phyloP scores from a whole-genome alignment of 2,329 filamentous ascomycete genomes.

The Talaromyces funiculosus region DNA sequence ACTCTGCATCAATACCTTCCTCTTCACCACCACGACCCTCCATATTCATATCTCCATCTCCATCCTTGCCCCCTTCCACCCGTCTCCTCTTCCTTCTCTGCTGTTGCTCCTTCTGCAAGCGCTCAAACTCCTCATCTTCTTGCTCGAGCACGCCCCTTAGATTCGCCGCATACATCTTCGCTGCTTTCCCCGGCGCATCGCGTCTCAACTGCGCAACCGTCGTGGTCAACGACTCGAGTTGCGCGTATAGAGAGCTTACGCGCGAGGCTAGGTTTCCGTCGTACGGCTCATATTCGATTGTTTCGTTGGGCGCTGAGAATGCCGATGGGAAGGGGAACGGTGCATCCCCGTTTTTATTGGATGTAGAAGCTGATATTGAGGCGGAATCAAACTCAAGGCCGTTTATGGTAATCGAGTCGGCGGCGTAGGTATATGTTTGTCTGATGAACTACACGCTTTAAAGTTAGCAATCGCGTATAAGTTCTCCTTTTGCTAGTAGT shows the following conservation, averaged over 20 bases:
- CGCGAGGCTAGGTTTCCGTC: slow-evolving; percentile 40
- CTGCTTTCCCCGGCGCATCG: slow-evolving; percentile 39
- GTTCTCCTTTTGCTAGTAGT: background rate
- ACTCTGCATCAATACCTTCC: slow-evolving; percentile 18
- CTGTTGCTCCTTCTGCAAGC: slow-evolving; percentile 13
- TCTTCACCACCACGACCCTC: slow-evolving; percentile 4
- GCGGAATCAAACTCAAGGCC: slow-evolving; percentile 35
- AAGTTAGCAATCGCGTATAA: background rate
- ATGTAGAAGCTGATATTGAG: background rate
- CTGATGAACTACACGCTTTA: slow-evolving; percentile 35
- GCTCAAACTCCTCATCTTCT: slow-evolving; percentile 48
- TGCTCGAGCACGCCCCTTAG: slow-evolving; percentile 31
- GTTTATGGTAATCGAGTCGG: slow-evolving; percentile 44
- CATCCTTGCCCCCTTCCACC: slow-evolving; percentile 20
- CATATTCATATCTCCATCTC: slow-evolving; percentile 28
- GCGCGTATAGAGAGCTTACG: slow-evolving; percentile 42
- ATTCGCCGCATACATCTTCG: slow-evolving; percentile 33
- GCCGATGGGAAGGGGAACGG: slow-evolving; percentile 27
- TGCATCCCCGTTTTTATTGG: background rate
- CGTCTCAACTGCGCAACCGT: slow-evolving; percentile 43
- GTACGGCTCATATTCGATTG: slow-evolving; percentile 45
- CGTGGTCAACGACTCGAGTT: slow-evolving; percentile 44
- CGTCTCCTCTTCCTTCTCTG: slow-evolving; percentile 15
- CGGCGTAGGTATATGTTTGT: slow-evolving; percentile 40
- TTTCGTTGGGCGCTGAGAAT: slow-evolving; percentile 33